Conservation (phyloP, 2,329 filamentous ascomycete genomes). For the Cladophialophora exuberans region DNA sequence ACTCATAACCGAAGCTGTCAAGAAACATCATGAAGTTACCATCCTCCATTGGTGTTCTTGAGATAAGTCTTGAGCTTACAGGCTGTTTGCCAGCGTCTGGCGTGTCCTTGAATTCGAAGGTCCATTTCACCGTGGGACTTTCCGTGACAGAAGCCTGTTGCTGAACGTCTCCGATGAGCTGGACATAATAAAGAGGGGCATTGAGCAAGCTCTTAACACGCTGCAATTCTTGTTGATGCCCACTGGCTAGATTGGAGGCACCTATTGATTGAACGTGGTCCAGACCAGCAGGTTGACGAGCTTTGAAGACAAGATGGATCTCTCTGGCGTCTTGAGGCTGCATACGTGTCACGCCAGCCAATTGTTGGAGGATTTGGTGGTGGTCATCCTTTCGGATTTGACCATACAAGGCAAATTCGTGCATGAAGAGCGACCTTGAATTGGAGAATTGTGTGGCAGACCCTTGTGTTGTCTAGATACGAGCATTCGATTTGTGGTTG, state of each 20-base stretch:
- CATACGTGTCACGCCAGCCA: constrained; percentile 64
- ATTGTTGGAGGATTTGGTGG: constrained; percentile 63
- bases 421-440: constrained; percentile 49
- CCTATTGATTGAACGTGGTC: constrained; percentile 42
- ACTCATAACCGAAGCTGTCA: constrained; percentile 59
- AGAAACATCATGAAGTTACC: constrained; percentile 56
- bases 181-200: constrained; percentile 58
- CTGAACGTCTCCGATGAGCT: constrained; percentile 51
- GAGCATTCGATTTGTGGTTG: not conserved
- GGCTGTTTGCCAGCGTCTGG: constrained; percentile 56
- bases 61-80: constrained; percentile 57
- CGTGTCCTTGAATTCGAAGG: constrained; percentile 53
- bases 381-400: constrained; percentile 61
- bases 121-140: constrained; percentile 38
- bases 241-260: constrained; percentile 49
- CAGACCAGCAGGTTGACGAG: constrained; percentile 51
- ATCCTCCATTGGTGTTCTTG: constrained; percentile 51
- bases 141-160: no score
- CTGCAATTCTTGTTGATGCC: constrained; percentile 47
- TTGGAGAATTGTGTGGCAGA: not conserved
- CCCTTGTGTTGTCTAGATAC: not conserved
- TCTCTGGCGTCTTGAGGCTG: constrained; percentile 60
- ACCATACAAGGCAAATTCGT: constrained; percentile 65
- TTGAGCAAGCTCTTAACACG: constrained; percentile 51
- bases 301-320: constrained; percentile 62